These are phyloP conservation scores for Penicillium verrucosum DNA, from an alignment of 2,329 filamentous ascomycete species.

Conservation along the genomic window DNA sequence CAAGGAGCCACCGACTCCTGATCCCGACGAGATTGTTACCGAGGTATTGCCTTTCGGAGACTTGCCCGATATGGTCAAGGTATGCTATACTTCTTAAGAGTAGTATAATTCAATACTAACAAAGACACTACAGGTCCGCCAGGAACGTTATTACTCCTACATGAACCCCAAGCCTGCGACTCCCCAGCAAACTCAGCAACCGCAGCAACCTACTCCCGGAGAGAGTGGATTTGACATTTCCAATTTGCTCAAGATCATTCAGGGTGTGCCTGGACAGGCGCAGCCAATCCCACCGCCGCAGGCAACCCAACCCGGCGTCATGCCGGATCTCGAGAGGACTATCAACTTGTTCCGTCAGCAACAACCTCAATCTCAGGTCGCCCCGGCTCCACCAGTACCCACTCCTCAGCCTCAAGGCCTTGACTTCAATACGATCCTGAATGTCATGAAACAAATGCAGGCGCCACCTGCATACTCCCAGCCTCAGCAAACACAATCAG, in stretches of 20 bases:
- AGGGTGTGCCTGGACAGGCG: constrained; percentile 31
- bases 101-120: constrained; percentile 10
- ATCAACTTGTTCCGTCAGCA: constrained; percentile 14
- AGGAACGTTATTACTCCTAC: constrained; percentile 42
- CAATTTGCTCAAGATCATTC: constrained; percentile 42
- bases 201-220: constrained; percentile 23
- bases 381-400: constrained; percentile 26
- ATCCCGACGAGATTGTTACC: constrained; percentile 35
- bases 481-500: constrained; percentile 26
- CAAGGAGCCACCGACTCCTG: constrained; percentile 44
- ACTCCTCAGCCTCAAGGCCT: constrained; percentile 28
- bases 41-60: constrained; percentile 44
- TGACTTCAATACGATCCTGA: constrained; percentile 41
- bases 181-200: constrained; percentile 22
- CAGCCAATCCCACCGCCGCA: constrained; percentile 31
- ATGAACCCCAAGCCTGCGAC: constrained; percentile 32
- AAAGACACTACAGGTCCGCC: constrained; percentile 32
- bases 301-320: constrained; percentile 23
- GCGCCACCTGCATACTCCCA: constrained; percentile 27
- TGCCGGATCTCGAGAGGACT: constrained; percentile 24
- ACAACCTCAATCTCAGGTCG: constrained; percentile 9
- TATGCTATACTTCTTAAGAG: constrained; percentile 21
- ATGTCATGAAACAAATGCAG: constrained; percentile 41
- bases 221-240: constrained; percentile 36
- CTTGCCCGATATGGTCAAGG: constrained; percentile 41